Evolutionary conservation across 148 eudicot genomes (phyloP), one percentile per base, ranked within the genome.

Genomic region (Vaccinium darrowii): DNA sequence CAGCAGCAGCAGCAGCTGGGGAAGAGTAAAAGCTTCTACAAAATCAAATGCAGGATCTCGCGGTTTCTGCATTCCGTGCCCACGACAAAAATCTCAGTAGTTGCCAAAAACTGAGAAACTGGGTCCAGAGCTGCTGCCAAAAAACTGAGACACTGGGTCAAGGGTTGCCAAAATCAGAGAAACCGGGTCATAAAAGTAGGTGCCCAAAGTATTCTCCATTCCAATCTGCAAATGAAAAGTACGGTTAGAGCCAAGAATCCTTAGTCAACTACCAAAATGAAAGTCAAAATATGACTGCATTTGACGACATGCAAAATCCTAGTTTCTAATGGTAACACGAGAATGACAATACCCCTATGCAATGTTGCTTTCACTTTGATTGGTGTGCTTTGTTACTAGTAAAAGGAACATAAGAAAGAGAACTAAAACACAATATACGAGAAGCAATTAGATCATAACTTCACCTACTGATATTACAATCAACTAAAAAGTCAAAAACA

Each of bases 241-340:
- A 63, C 23, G 11, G 49, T 60, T 19, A 36, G 18, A 43, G 49
- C 12, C 49, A 62, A 62, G 11, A 36, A 62, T 81, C 83, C 15
- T 39, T 81, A 49, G 53, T 60, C 5, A 81, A n/a, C 43, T 52
- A 3, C 83, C 71, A 36, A 14, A 62, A 16, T 80, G 33, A 47
- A 81, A 47, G 83, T 63, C 75, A 81, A 80, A 81, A 81, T 51
- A 5, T 33, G 72, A 67, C 36, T 23, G 83, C 83, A 81, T 4
- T 11, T 49, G 30, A 63, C n/a, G n/a, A 72, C 36, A 63, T 36
- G 60, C 12, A 2, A 77, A 77, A 4, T 43, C 23, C 52, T 43
- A 75, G 50, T 47, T 75, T 47, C 53, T 16, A 21, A 39, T 16
- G n/a, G n/a, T 18, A 21, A 3, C 14, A 21, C 7, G 12, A 47